These are phyloP conservation scores for Tanacetum coccineum DNA, from an alignment of 129 eudicot species.

Conservation along the genomic window DNA sequence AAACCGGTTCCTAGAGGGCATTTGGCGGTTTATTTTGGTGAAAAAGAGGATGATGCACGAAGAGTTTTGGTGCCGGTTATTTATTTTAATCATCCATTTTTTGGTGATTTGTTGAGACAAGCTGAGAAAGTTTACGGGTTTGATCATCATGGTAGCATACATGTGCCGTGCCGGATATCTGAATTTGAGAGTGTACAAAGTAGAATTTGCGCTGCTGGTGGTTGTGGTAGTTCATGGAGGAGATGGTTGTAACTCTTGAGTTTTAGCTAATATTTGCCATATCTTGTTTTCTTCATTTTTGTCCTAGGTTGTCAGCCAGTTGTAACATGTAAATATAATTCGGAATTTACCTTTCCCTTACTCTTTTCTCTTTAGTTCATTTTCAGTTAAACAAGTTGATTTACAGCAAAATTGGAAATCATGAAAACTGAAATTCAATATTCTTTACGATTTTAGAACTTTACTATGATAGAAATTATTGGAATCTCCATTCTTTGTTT, in stretches of 20 bases:
- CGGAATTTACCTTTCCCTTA: no score
- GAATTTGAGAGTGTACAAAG: conserved; percentile 61
- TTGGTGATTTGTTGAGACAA: conserved; percentile 59
- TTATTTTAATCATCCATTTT: conserved; percentile 72
- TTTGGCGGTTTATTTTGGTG: conserved; percentile 77
- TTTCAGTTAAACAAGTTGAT: no score
- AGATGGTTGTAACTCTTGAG: conserved; percentile 26
- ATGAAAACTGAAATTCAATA: no score
- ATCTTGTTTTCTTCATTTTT: no score
- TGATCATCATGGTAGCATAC: conserved; percentile 76
- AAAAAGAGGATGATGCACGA: conserved; percentile 46
- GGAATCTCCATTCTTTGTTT: no score
- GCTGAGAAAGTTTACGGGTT: conserved; percentile 80
- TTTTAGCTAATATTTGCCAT: no score
- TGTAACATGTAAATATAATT: no score
- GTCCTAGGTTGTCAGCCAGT: no score
- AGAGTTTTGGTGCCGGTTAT: conserved; percentile 81
- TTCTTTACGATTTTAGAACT: no score
- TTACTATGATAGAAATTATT: no score
- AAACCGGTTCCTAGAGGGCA: conserved; percentile 66
- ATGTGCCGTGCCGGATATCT: conserved; percentile 76
- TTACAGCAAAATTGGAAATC: no score
- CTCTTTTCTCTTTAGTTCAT: no score
- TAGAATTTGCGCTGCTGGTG: conserved; percentile 47
- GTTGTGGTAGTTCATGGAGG: conserved; percentile 37